Conservation (phyloP, 1,284 basidiomycete genomes). For the Tilletia setariae region DNA sequence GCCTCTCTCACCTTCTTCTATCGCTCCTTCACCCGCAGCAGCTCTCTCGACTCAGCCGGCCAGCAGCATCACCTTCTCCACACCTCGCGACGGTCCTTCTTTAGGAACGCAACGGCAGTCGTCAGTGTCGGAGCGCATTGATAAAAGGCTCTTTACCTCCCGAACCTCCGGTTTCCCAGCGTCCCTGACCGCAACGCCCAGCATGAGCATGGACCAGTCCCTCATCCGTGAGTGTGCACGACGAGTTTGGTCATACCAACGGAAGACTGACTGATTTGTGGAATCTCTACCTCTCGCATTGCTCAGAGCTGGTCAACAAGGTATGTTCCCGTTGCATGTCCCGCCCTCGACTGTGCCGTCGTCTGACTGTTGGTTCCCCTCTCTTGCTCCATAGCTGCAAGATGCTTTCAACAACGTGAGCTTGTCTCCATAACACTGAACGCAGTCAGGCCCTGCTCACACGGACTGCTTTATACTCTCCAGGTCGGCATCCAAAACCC, state of each 20-base stretch:
- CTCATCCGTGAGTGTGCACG: conserved; percentile 18
- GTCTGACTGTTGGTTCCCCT: background rate
- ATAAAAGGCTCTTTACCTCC: background rate
- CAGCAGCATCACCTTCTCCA: too few relatives aligned
- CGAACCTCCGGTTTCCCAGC: background rate
- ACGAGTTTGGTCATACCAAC: background rate
- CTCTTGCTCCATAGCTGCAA: conserved; percentile 29
- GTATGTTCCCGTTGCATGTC: conserved; percentile 1
- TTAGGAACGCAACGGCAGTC: background rate
- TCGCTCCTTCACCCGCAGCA: too few relatives aligned
- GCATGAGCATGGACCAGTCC: conserved; percentile 19
- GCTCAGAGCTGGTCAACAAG: conserved; percentile 20
- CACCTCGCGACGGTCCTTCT: too few relatives aligned
- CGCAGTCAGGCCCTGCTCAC: background rate
- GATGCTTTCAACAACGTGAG: conserved; percentile 41
- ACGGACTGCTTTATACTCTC: conserved; percentile 10
- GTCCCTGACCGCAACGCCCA: background rate
- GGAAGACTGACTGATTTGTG: background rate
- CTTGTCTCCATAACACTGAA: background rate
- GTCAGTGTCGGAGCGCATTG: background rate
- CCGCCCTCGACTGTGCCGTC: background rate
- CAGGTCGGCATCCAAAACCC: conserved; percentile 49
- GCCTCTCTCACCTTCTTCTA: too few relatives aligned
- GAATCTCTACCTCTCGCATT: background rate
- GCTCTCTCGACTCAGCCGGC: too few relatives aligned